phyloP scores from a whole-genome alignment of 2,329 filamentous ascomycete genomes.

The Penicillium sp. region DNA sequence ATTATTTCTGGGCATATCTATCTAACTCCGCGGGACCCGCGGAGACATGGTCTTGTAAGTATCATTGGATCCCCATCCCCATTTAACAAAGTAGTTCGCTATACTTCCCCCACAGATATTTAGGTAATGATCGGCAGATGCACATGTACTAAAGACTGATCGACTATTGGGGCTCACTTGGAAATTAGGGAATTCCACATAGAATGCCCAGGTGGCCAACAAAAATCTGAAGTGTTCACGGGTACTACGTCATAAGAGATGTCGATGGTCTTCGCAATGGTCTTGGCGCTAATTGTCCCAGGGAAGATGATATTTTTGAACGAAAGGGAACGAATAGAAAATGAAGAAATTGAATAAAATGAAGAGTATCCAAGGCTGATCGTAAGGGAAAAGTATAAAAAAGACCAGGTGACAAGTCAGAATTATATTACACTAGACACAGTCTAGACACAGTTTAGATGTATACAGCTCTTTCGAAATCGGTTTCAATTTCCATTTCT shows the following conservation, averaged over 20 bases:
- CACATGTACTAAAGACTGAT: background rate
- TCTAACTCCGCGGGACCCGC: constrained; percentile 16
- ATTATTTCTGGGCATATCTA: background rate
- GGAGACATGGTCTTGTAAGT: background rate
- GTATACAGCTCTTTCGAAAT: too few relatives aligned
- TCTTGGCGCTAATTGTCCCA: background rate
- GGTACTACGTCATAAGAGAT: constrained; percentile 9
- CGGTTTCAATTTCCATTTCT: background rate
- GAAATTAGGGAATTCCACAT: background rate
- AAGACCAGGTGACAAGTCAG: background rate
- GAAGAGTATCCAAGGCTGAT: too few relatives aligned
- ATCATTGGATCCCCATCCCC: constrained; percentile 7
- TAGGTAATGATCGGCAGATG: background rate
- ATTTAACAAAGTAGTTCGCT: constrained; percentile 2
- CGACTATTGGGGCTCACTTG: background rate
- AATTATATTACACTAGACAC: background rate
- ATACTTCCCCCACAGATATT: background rate
- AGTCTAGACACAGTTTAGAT: too few relatives aligned
- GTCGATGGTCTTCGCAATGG: background rate
- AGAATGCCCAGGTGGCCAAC: background rate
- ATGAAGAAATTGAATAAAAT: background rate
- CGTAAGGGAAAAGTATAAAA: background rate
- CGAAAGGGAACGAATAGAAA: background rate
- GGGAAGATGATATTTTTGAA: background rate
- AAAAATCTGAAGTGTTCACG: background rate